Base-by-base conservation (phyloP, 768 basidiomycete species). In the Rubroboletus satanas region DNA sequence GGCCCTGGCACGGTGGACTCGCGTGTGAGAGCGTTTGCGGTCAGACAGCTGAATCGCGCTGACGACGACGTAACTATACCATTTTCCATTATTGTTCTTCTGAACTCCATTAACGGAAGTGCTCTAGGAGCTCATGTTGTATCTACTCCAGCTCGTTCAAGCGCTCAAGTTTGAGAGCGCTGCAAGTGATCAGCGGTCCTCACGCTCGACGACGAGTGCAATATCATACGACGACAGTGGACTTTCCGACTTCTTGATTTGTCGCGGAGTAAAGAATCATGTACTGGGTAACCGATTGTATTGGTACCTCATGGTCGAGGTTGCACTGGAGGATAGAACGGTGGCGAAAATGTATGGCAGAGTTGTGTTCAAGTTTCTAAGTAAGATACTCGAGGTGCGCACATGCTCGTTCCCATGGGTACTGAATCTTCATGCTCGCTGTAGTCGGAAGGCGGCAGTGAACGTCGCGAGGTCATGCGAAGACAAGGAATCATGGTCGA, bases 241-340 rank as follows among this genome's bases (percentile, higher is more conserved):
- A 1, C 78, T 99, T 9, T 87, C 94, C 1, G 93, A 96, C 62
- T 98, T 98, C 67, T 77, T 99, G 46, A 90, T 98, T 49, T 73
- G 82, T 7, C 82, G 95, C 21, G 92, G 91, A 17, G 91, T 93
- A 12, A 76, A 81, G 59, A 96, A 96, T 64, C 78, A 78, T 3
- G 79, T 96, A 0, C 76, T 99, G 2, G 97, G 95, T 0, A 98
- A 98, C 62, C 80, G 91, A 26, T 77, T 98, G 59, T 90, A 96
- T 68, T 98, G 97, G 97, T 99, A 98, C 64, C 83, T 98, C 52
- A 93, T 94, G 83, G 95, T 98, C 5, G 97, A 98, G 68, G 86
- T 93, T 17, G 90, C 92, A 21, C 73, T 91, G 43, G 91, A 94
- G 64, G 92, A 94, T 65, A 84, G 85, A 56, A 77, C 84, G 23